Conservation (phyloP, 768 basidiomycete species). For the Kwoniella botswanensis region DNA sequence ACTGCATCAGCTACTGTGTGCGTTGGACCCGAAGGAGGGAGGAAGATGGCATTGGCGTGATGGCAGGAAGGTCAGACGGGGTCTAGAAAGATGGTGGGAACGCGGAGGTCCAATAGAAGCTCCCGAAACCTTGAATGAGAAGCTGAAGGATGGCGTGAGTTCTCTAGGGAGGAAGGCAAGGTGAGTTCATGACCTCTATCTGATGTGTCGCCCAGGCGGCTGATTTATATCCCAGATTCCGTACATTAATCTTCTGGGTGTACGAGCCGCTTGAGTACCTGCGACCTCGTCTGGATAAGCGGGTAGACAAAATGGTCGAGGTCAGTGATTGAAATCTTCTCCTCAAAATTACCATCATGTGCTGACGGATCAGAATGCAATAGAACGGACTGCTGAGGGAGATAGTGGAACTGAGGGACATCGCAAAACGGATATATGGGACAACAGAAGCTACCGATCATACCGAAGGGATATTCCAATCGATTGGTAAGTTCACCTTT, state of each 20-base stretch:
- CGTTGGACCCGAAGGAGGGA: conserved; percentile 75
- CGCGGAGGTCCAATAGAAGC: conserved; percentile 66
- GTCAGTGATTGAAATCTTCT: conserved; percentile 59
- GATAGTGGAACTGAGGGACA: conserved; percentile 65
- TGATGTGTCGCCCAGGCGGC: not conserved
- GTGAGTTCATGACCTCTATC: conserved; percentile 12
- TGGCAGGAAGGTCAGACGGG: conserved; percentile 83
- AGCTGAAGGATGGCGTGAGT: not conserved
- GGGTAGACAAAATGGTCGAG: conserved; percentile 89
- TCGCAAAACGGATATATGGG: conserved; percentile 47
- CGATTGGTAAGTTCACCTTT: conserved; percentile 69
- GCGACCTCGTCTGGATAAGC: conserved; percentile 70
- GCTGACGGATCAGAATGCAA: not conserved
- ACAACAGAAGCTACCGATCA: conserved; percentile 34
- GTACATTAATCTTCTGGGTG: conserved; percentile 87
- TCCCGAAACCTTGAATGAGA: conserved; percentile 63
- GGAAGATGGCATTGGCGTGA: conserved; percentile 96
- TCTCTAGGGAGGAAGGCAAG: conserved; percentile 17
- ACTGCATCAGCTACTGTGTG: conserved; percentile 70
- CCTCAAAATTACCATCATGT: not conserved
- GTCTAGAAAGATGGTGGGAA: conserved; percentile 76
- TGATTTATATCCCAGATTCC: conserved; percentile 65
- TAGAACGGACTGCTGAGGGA: conserved; percentile 75
- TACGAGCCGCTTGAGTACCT: conserved; percentile 72
- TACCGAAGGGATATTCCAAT: conserved; percentile 81